Base-by-base conservation (phyloP, 371 early-diverging fungal genomes). In the Mortierella sp. region DNA sequence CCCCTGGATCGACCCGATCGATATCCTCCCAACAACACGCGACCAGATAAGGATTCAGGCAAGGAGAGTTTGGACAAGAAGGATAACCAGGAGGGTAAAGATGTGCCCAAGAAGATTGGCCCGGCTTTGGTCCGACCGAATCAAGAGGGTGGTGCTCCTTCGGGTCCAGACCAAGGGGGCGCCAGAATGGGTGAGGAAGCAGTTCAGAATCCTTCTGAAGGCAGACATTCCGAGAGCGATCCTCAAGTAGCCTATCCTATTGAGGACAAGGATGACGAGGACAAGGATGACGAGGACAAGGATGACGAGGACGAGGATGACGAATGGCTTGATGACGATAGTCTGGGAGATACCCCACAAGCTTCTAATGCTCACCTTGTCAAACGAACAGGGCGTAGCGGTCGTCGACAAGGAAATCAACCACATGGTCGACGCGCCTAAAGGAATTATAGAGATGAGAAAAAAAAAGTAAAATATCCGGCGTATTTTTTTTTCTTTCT, bases 131-230 rank as follows among this genome's bases (percentile, higher is more conserved):
- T 37, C 37, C 37, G 37, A 9, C 37, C 37, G 9, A 37, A 37
- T 9, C 37, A 37, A 37, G 37, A 37, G 37, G 37, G 37, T 9
- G 37, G 37, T 9, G 37, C 37, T 37, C 9, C 37, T 37, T 37
- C 37, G 37, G 37, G 37, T 37, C 9, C 37, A 37, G 37, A 9
- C 37, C 37, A 37, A 37, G 37, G 37, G 9, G 9, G 37, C 37
- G 37, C 37, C 37, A 9, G 9, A 9, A 9, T 37, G 9, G 37
- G 37, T 2, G 45, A 58, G 0, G 60, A 64, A 1, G 30, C 70
- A 37, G 58, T 52, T 14, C 63, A 64, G 28, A 51, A 70, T 19
- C 70, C 63, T 9, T 59, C 57, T 23, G 62, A 26, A n/a, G n/a
- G n/a, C n/a, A n/a, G n/a, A n/a, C n/a, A n/a, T n/a, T n/a, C n/a